These are phyloP conservation scores for Crucibulum laeve DNA, from an alignment of 768 basidiomycete genomes.

Conservation along the genomic window DNA sequence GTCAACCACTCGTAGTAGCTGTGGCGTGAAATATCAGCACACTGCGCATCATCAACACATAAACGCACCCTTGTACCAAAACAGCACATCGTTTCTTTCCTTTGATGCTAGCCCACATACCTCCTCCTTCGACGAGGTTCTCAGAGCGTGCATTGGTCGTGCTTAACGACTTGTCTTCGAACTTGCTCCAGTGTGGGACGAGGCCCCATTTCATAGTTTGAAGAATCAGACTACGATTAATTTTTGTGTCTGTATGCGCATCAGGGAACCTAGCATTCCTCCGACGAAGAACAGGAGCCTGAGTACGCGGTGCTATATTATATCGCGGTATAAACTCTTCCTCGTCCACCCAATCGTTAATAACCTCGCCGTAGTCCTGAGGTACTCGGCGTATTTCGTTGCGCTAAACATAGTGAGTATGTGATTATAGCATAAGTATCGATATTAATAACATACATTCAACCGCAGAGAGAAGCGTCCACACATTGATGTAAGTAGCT, in stretches of 20 bases:
- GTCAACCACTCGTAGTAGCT: constrained; percentile 96
- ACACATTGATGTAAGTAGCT: constrained; percentile 39
- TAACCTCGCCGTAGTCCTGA: constrained; percentile 36
- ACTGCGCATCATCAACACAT: background rate
- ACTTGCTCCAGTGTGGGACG: constrained; percentile 78
- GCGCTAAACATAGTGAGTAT: constrained; percentile 20
- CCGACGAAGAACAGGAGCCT: constrained; percentile 70
- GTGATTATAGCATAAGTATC: background rate
- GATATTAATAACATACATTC: constrained; percentile 25
- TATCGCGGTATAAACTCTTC: constrained; percentile 62
- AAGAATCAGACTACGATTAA: constrained; percentile 39
- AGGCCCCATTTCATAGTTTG: constrained; percentile 93
- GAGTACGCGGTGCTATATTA: constrained; percentile 80
- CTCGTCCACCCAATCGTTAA: constrained; percentile 59
- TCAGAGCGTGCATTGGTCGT: constrained; percentile 93
- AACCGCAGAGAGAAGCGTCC: constrained; percentile 58
- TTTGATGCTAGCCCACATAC: constrained; percentile 85
- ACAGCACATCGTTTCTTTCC: constrained; percentile 84
- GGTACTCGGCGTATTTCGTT: constrained; percentile 38
- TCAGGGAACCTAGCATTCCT: constrained; percentile 20
- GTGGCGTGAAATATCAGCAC: constrained; percentile 1
- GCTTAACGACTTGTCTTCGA: constrained; percentile 64
- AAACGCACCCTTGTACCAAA: constrained; percentile 45
- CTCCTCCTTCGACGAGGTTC: constrained; percentile 66
- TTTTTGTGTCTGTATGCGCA: constrained; percentile 6